Base-by-base conservation (phyloP, 2,329 filamentous ascomycete species). In the Alternaria infectoria region DNA sequence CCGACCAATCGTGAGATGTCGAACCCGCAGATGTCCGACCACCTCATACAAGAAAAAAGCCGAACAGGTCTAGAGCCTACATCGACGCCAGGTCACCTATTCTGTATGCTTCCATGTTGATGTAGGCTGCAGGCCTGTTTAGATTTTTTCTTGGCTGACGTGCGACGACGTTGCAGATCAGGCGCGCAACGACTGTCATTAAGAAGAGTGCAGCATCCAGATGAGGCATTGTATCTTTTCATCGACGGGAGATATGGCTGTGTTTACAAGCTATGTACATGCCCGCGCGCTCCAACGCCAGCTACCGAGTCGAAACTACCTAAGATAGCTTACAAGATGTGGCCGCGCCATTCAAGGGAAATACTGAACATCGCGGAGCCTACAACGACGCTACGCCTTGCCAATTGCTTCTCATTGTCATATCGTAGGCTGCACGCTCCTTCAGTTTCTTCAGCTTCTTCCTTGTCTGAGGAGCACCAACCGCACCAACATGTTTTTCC, bases 41-140 rank as follows among this genome's bases (percentile, higher is more conserved):
- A 32, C 30, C 30, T 32, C 13, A 32, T 32, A 15, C 30, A 4
- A 32, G 30, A n/a, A 40, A 76, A 72, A 15, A 32, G 3, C 30
- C 30, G 30, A 32, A 32, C 12, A 32, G 30, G 30, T 3, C 30
- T 32, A 32, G 30, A 32, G 13, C 30, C 3, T 15, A 32, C 13
- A 32, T 32, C 3, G 1, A 32, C 30, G 13, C 3, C 1, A 32
- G 6, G 1, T 4, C 1, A 4, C 30, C 30, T 32, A 15, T 2
- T 8, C 1, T 32, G 30, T 2, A 32, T 32, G 13, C 3, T 32
- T 32, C 1, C 1, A 32, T 32, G 13, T 32, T 15, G 1, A 15
- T 32, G 30, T 32, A 32, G 30, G 30, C 30, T 32, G 13, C 13
- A 32, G 30, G 3, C 30, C 30, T 32, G 30, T 32, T 32, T 4